phyloP scores from a whole-genome alignment of 768 basidiomycete species.

The Coprinopsis cinerea region DNA sequence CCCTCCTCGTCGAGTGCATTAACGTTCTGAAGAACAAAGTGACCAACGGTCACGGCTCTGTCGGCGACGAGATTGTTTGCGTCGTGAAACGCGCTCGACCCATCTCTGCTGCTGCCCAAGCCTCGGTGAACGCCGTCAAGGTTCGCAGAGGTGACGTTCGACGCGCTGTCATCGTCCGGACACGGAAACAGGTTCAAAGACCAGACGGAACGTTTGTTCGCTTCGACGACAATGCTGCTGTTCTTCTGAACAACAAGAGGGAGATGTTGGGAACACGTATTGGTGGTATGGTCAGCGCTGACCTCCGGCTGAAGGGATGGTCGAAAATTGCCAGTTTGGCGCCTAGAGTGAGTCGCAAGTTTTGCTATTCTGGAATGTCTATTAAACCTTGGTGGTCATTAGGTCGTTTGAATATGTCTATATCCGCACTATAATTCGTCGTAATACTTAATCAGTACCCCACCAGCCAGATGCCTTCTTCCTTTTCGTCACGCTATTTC shows the following conservation, averaged over 20 bases:
- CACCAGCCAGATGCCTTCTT: background rate
- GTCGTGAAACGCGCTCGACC: constrained; percentile 91
- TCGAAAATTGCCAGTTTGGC: constrained; percentile 89
- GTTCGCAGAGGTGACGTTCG: constrained; percentile 91
- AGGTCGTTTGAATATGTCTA: constrained; percentile 14
- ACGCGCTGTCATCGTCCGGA: constrained; percentile 93
- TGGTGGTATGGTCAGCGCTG: constrained; percentile 88
- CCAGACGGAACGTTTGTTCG: constrained; percentile 84
- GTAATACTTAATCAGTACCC: constrained; percentile 4
- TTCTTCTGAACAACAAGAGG: constrained; percentile 90
- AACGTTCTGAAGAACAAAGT: constrained; percentile 95
- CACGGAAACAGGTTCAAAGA: constrained; percentile 77
- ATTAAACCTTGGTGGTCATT: background rate
- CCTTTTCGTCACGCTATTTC: too few species aligned
- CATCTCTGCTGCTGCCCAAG: constrained; percentile 56
- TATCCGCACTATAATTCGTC: constrained; percentile 1
- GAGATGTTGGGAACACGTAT: constrained; percentile 96
- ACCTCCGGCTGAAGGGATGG: constrained; percentile 89
- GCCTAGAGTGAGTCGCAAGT: constrained; percentile 62
- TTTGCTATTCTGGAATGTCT: background rate
- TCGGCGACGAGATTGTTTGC: constrained; percentile 94
- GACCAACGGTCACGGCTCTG: constrained; percentile 88
- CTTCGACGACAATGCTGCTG: constrained; percentile 96
- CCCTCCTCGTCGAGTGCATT: constrained; percentile 90
- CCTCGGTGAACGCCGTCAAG: constrained; percentile 77